Evolutionary conservation across 176 grass and related monocot genomes (phyloP), one percentile per base, ranked within the genome.

Genomic region (Luzula sylvatica): DNA sequence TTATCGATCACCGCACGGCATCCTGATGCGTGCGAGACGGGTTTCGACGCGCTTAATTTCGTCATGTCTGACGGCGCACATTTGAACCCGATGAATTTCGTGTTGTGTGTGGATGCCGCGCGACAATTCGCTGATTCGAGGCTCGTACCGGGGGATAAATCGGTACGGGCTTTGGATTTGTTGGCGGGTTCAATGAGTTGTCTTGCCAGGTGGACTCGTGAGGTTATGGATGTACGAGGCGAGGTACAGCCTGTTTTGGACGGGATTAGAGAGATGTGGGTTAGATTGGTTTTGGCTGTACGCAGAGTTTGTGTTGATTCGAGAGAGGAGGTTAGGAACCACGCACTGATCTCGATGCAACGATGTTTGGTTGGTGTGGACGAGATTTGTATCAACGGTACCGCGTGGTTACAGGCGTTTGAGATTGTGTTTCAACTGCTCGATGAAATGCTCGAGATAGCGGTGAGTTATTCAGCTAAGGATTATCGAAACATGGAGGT

Each of bases 111-210:
- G n/a, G 92, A 96, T 71, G 85, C 85, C 20, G 77, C 92, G 0
- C 77, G 81, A 46, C 92, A 96, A 51, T 96, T 96, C 71, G 92
- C 92, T 19, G 92, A 96, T 70, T 96, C 92, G 70, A 77, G 81
- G 5, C 77, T 96, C 43, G 84, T 85, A 7, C 65, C 75, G 71
- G 56, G 68, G 27, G 92, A 96, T 66, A 72, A 75, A 55, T 89
- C 92, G 26, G 70, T 89, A 24, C 92, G 78, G 66, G 92, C 92
- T 57, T 74, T 96, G 58, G 87, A 96, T 72, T 65, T 96, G 23
- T 82, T 96, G 85, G 67, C 60, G 16, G 85, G 78, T 26, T 86
- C 92, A 6, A 65, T 96, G 26, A 86, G 77, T 71, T 86, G 81
- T 46, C 75, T 96, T 62, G 70, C 72, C 5, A 68, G 65, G 23